Evolutionary conservation across 2,329 filamentous ascomycete genomes (phyloP).

Genomic region (Grosmannia clavigera): DNA sequence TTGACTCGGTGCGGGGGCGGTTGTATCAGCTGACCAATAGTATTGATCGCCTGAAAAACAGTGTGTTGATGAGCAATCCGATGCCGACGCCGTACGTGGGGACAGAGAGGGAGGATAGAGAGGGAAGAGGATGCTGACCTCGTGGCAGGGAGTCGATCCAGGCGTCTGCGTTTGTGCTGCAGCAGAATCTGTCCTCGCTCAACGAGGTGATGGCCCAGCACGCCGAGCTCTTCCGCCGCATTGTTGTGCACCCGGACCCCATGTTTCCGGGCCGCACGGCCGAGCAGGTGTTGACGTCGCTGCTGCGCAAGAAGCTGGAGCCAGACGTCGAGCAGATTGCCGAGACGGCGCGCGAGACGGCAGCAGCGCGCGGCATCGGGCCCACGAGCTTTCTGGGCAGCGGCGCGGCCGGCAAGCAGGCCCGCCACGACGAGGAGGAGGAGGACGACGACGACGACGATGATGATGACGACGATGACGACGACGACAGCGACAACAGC

Average conservation of each 20-base stretch:
- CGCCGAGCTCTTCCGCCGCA: conserved; percentile 52
- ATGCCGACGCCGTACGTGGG: conserved; percentile 51
- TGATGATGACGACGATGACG: conserved; percentile 17
- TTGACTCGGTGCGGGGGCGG: conserved; percentile 59
- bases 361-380: conserved; percentile 20
- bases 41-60: conserved; percentile 49
- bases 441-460: conserved; percentile 13
- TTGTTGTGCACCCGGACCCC: conserved; percentile 65
- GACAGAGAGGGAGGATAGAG: not conserved
- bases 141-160: conserved; percentile 57
- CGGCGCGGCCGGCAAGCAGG: conserved; percentile 9
- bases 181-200: conserved; percentile 55
- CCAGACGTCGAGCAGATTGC: conserved; percentile 65
- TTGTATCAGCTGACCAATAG: conserved; percentile 57
- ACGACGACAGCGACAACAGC: conserved; percentile 27
- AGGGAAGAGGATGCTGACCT: not conserved
- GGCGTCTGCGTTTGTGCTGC: conserved; percentile 58
- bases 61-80: conserved; percentile 49
- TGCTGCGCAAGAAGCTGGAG: conserved; percentile 75
- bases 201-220: conserved; percentile 54
- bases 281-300: conserved; percentile 50
- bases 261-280: conserved; percentile 61
- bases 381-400: conserved; percentile 21
- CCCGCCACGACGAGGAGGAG: conserved; percentile 26
- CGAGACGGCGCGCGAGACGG: conserved; percentile 43